Base-by-base conservation (phyloP, 1,284 basidiomycete species). In the Ceratobasidium sp. region DNA sequence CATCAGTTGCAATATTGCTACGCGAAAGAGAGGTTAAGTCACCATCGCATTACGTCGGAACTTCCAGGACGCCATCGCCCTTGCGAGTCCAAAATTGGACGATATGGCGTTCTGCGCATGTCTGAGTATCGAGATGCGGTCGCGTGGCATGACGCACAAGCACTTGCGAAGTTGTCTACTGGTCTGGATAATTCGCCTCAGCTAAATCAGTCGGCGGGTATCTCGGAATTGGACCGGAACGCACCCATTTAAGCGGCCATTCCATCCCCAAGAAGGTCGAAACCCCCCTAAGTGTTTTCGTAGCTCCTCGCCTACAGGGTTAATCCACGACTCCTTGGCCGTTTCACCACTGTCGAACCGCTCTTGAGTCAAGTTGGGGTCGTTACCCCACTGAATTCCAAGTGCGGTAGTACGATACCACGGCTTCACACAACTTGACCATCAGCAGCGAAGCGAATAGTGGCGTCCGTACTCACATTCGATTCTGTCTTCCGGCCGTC, bases 201-300 rank as follows among this genome's bases (percentile, higher is more conserved):
- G 31, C 11, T 44, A 60, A 60, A 60, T 17, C 44, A 60, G 31
- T 5, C 6, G 11, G 17, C 14, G n/a, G 31, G 14, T 8, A 29
- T 8, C 6, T 56, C 33, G 31, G 31, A n/a, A 9, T n/a, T n/a
- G n/a, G n/a, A n/a, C n/a, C n/a, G 44, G 19, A 19, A 62, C 59
- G 17, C 59, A 67, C 41, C 74, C 74, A 41, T 75, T 75, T 22
- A 75, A 56, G 19, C 74, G 74, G 27, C 74, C 74, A 31, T 75
- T 72, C 54, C 69, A 75, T 1, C 74, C 74, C 74, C 74, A 75
- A 44, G 74, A 75, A 54, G 74, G 74, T 15, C 74, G 54, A 22
- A 15, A 56, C 11, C 74, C 74, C 0, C 66, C 66, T 2, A 75
- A 48, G 1, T 33, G 24, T 17, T 2, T 0, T 11, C 74, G 59